phyloP scores from a whole-genome alignment of 108 stramenopile genomes.

The Skeletonema menzelii region DNA sequence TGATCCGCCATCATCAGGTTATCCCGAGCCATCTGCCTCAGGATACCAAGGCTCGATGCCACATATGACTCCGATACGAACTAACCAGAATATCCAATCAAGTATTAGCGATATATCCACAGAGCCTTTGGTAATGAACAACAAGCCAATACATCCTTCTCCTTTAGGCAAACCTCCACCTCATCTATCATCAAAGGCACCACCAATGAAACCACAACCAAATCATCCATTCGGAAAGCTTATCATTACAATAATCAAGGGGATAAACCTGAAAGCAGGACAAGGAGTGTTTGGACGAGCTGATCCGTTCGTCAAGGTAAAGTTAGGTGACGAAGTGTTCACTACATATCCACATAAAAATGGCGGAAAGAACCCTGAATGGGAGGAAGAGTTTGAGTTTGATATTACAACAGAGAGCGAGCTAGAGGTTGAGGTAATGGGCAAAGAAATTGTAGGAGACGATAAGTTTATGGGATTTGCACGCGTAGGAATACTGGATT shows the following conservation, averaged over 20 bases:
- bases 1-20: conserved; percentile 14
- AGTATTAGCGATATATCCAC: not conserved
- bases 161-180: conserved; percentile 46
- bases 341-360: conserved; percentile 55
- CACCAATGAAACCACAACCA: conserved; percentile 31
- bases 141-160: conserved; percentile 4
- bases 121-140: conserved; percentile 13
- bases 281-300: conserved; percentile 81
- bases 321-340: conserved; percentile 55
- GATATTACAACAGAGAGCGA: conserved; percentile 83
- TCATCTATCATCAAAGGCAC: conserved; percentile 43
- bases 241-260: conserved; percentile 62
- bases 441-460: conserved; percentile 76
- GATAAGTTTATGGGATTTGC: conserved; percentile 86
- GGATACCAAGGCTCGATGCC: conserved; percentile 16
- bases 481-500: conserved; percentile 78
- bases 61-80: conserved; percentile 33
- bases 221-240: conserved; percentile 60
- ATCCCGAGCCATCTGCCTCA: conserved; percentile 25
- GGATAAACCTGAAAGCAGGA: conserved; percentile 77
- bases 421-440: conserved; percentile 65
- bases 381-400: conserved; percentile 84
- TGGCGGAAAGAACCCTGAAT: conserved; percentile 82
- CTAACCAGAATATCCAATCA: conserved; percentile 7
- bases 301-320: conserved; percentile 76